Evolutionary conservation across 208 protist species (phyloP).

Genomic region (Sergeia podlipaevii): DNA sequence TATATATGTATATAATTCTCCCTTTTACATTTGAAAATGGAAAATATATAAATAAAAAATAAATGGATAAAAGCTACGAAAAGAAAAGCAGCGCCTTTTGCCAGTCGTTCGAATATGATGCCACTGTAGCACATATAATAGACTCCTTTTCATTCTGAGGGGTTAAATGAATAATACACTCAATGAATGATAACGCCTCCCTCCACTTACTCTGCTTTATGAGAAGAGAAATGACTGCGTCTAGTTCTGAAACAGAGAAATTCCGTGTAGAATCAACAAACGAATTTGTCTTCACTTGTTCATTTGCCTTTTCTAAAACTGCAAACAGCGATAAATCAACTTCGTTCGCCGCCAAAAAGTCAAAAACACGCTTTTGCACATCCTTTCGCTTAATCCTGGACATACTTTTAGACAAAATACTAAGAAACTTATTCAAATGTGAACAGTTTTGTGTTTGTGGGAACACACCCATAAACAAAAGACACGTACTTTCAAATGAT

Average conservation of each 20-base stretch:
- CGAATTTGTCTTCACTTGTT: no score
- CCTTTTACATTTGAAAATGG: neutral
- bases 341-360: no score
- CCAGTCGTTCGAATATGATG: slow-evolving; percentile 18
- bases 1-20: slow-evolving; percentile 1
- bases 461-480: no score
- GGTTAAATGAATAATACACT: slow-evolving; percentile 13
- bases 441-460: no score
- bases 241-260: slow-evolving; percentile 16
- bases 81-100: slow-evolving; percentile 34
- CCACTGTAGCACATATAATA: slow-evolving; percentile 21
- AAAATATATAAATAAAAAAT: neutral
- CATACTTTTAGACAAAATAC: no score
- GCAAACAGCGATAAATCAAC: neutral
- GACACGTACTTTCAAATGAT: no score
- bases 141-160: slow-evolving; percentile 18
- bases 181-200: slow-evolving; percentile 17
- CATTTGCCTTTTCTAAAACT: neutral
- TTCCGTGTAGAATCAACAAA: slow-evolving; percentile 2
- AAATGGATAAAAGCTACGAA: slow-evolving; percentile 21
- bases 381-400: no score
- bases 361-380: no score
- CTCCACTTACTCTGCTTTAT: slow-evolving; percentile 24
- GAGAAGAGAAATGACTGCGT: slow-evolving; percentile 14
- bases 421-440: no score